Percentiles rank a stretch among this genome's conserved stretches.
phyloP scores from a whole-genome alignment of 2,329 filamentous ascomycete genomes.

The Aspergillus eucalypticola region DNA sequence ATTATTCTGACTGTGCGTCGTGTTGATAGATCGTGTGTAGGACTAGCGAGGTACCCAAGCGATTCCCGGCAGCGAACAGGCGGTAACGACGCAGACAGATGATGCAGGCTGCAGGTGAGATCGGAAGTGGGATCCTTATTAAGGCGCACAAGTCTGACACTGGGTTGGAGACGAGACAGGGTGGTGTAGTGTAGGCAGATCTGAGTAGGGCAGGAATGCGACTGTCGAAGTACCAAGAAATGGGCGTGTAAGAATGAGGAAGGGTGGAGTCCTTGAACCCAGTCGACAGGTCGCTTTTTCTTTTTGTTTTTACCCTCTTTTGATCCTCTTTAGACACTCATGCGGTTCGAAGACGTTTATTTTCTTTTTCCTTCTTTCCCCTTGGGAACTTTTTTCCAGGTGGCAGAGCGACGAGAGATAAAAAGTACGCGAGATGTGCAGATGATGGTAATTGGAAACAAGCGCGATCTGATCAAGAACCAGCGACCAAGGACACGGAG shows the following conservation, averaged over 20 bases:
- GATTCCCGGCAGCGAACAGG: conserved; percentile 28
- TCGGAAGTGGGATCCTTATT: conserved; percentile 40
- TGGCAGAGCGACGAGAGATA: conserved; percentile 6
- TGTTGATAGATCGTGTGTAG: conserved; percentile 19
- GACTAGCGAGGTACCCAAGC: conserved; percentile 22
- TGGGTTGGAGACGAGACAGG: conserved; percentile 17
- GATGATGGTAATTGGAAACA: conserved; percentile 15
- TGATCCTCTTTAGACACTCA: conserved; percentile 13
- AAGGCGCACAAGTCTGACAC: conserved; percentile 29
- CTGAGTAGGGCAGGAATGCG: conserved; percentile 31
- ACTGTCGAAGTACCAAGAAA: conserved; percentile 22
- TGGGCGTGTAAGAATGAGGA: conserved; percentile 22
- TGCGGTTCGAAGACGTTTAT: conserved; percentile 9
- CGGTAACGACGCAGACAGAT: conserved; percentile 21
- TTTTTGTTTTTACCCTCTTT: conserved; percentile 7
- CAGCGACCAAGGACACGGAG: conserved; percentile 20
- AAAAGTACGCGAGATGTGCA: conserved; percentile 16
- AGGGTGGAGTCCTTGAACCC: conserved; percentile 17
- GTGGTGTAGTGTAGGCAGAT: conserved; percentile 23
- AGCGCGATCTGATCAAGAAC: conserved; percentile 22
- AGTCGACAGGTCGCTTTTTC: conserved; percentile 23
- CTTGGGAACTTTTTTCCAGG: conserved; percentile 7
- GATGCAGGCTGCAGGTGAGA: conserved; percentile 37
- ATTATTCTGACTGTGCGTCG: conserved; percentile 19
- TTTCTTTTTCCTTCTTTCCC: conserved; percentile 6